Percentiles rank a stretch among this genome's conserved stretches.
These are phyloP conservation scores for Leucosporidium creatinivorum DNA, from an alignment of 768 basidiomycete genomes.

Conservation along the genomic window DNA sequence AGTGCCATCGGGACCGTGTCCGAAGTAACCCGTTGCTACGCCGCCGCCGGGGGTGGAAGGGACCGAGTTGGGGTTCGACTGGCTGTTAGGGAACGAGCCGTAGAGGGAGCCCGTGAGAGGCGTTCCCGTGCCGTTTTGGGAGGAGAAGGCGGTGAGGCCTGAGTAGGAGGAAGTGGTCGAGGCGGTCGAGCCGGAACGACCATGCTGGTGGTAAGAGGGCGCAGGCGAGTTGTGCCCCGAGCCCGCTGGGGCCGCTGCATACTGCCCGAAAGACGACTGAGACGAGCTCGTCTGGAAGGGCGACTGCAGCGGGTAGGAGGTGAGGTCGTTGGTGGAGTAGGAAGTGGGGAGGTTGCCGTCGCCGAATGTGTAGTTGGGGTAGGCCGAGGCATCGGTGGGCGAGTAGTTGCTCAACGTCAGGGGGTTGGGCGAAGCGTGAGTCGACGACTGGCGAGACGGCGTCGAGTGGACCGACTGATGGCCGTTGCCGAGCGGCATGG, in stretches of 20 bases:
- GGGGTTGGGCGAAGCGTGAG: background rate
- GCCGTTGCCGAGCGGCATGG: background rate
- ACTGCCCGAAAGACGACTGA: conserved; percentile 13
- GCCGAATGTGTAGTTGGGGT: background rate
- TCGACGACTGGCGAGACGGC: background rate
- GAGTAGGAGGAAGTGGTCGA: conserved; percentile 28
- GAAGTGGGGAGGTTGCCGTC: background rate
- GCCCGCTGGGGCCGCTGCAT: background rate
- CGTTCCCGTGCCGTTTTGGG: conserved; percentile 18
- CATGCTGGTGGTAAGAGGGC: conserved; percentile 6
- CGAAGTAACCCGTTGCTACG: conserved; percentile 4
- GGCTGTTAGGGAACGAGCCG: conserved; percentile 29
- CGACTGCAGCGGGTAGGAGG: background rate
- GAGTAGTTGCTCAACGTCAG: background rate
- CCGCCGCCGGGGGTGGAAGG: conserved; percentile 21
- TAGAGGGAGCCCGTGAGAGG: conserved; percentile 27
- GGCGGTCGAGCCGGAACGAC: conserved; percentile 32
- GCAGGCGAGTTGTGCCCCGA: conserved; percentile 17
- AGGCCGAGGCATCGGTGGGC: background rate
- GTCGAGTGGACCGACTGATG: background rate
- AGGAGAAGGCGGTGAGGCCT: conserved; percentile 30
- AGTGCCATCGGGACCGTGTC: background rate
- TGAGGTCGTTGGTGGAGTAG: conserved; percentile 1
- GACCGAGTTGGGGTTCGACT: conserved; percentile 17
- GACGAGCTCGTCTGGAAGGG: conserved; percentile 8